Evolutionary conservation across 257 asterid genomes (phyloP), one percentile per base, ranked within the genome.

Genomic region (Nicotiana sylvestris): DNA sequence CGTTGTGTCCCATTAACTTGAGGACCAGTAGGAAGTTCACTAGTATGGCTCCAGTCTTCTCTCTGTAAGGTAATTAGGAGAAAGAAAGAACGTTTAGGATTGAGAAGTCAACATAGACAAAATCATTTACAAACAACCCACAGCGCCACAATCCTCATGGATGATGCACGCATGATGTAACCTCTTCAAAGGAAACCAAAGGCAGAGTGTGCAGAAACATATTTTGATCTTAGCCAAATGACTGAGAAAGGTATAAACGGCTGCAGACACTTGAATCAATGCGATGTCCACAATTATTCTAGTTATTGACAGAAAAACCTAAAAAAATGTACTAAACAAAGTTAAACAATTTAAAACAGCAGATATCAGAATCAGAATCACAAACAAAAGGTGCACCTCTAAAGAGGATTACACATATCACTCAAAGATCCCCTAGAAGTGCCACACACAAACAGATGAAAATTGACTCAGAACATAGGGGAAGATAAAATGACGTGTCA

Each of bases 21-120:
- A 64, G 89, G 61, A 55, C 88, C 82, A 82, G 83, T 83, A 76
- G 92, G 85, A 78, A 43, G 77, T 77, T 53, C 85, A 83, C 69
- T 70, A 39, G 81, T 84, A 77, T 43, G 82, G 67, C 81, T 87
- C 66, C 74, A 55, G 70, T 85, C 76, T 74, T 60, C 82, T 82
- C 90, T 84, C 86, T 89, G 88, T 68, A 30, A 83, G 84, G 78
- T 21, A 84, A 74, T 87, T 88, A 91, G 90, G 85, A 51, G 13
- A 62, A 39, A 78, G 29, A 9, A 60, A 66, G 35, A 27, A 49
- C 8, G 29, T 51, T 76, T 33, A 67, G 81, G 65, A 76, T 33
- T 33, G 55, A 76, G 58, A 57, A 77, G 77, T 69, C 33, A 21
- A 70, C 76, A 83, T 7, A 67, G 37, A 70, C 60, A 70, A 43